These are phyloP conservation scores for Thecaphora frezii DNA, from an alignment of 1,284 basidiomycete genomes.

Conservation along the genomic window DNA sequence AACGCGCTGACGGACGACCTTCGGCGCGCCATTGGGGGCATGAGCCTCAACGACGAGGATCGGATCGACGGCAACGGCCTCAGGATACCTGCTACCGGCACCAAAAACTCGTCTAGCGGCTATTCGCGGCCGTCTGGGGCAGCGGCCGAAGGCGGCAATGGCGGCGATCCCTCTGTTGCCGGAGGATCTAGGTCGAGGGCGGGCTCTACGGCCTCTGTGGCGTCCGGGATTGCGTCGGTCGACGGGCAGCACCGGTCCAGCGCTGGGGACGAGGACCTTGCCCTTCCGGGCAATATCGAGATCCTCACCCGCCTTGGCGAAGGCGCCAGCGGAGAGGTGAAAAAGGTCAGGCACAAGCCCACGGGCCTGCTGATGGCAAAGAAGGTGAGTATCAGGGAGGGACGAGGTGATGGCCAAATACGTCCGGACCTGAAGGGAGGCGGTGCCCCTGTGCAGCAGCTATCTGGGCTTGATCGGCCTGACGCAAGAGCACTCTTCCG, in stretches of 20 bases:
- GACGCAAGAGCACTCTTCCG: neutral
- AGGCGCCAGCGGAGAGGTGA: slow-evolving; percentile 92
- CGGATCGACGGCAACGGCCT: slow-evolving; percentile 27
- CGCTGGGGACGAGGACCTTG: slow-evolving; percentile 31
- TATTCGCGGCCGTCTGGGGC: slow-evolving; percentile 3
- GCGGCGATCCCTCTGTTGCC: too few relatives aligned
- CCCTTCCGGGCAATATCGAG: slow-evolving; percentile 66
- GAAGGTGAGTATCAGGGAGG: slow-evolving; percentile 73
- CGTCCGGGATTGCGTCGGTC: too few relatives aligned
- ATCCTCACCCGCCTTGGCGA: slow-evolving; percentile 80
- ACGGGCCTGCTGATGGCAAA: slow-evolving; percentile 82
- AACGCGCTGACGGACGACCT: slow-evolving; percentile 49
- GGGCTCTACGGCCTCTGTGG: too few relatives aligned
- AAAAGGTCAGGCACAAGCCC: slow-evolving; percentile 79
- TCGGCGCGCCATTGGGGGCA: slow-evolving; percentile 45
- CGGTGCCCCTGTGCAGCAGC: too few relatives aligned
- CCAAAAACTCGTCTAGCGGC: slow-evolving; percentile 23
- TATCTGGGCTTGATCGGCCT: too few relatives aligned
- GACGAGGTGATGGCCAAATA: too few relatives aligned
- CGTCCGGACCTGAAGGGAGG: too few relatives aligned
- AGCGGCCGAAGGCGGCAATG: too few relatives aligned
- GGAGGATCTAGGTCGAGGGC: too few relatives aligned
- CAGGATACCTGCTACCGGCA: slow-evolving; percentile 25
- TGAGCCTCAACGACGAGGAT: slow-evolving; percentile 33
- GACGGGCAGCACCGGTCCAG: neutral